phyloP scores from a whole-genome alignment of 164 flowering plant genomes.

The Umbellularia californica region DNA sequence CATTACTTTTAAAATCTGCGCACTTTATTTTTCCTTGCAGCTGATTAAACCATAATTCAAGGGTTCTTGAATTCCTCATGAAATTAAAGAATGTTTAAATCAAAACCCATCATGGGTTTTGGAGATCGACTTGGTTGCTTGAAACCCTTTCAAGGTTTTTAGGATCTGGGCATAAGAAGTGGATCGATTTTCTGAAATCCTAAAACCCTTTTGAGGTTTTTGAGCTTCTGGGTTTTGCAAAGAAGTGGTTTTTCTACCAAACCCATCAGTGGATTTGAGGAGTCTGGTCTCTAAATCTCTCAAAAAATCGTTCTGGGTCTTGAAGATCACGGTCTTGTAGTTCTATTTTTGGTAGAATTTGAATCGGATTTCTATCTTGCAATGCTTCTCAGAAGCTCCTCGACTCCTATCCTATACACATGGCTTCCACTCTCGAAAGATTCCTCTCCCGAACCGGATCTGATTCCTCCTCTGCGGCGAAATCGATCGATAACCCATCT shows the following conservation, averaged over 20 bases:
- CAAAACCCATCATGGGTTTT: background rate
- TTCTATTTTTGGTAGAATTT: background rate
- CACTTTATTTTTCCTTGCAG: background rate
- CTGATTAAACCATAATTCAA: background rate
- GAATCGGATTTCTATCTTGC: background rate
- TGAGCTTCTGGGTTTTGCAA: background rate
- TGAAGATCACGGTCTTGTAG: too few relatives aligned
- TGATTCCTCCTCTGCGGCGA: background rate
- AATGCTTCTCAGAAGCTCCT: constrained; percentile 12
- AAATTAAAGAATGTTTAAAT: too few relatives aligned
- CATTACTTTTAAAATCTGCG: too few relatives aligned
- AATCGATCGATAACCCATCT: background rate
- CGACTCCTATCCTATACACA: constrained; percentile 6
- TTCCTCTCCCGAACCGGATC: background rate
- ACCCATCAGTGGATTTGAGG: background rate
- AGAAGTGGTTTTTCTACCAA: background rate
- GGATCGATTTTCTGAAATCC: background rate
- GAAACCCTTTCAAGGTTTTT: background rate
- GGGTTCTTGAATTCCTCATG: too few relatives aligned
- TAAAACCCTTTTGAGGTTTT: background rate
- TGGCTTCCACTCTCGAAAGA: constrained; percentile 5
- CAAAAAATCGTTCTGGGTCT: too few relatives aligned
- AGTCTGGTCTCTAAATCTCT: too few relatives aligned
- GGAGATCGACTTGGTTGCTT: background rate
- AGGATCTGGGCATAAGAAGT: background rate